Conservation (phyloP, 2,329 filamentous ascomycete species). For the Basipetospora sp. region DNA sequence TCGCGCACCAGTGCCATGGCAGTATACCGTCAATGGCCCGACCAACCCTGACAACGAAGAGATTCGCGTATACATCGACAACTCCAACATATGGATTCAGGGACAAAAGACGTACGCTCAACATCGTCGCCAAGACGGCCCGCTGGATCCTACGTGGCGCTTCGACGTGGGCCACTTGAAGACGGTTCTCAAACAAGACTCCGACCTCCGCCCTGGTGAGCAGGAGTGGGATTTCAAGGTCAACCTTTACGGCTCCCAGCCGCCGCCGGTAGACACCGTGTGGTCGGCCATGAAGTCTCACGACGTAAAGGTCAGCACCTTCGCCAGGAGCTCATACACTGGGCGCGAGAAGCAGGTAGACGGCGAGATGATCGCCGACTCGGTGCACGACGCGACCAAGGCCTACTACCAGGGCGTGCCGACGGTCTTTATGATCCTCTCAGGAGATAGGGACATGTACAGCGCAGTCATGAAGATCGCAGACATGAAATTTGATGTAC, state of each 20-base stretch:
- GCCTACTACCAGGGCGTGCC: neutral
- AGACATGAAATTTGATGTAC: neutral
- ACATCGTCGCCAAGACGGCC: neutral
- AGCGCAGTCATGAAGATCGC: neutral
- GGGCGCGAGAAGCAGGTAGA: constrained; percentile 1
- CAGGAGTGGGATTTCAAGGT: neutral
- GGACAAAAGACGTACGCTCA: constrained; percentile 1
- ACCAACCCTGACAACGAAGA: too few species aligned
- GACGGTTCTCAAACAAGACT: neutral
- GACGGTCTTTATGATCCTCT: constrained; percentile 1
- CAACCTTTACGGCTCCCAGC: neutral
- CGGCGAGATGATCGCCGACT: neutral
- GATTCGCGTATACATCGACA: constrained; percentile 1
- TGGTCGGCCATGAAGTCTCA: neutral
- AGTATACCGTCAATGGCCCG: too few species aligned
- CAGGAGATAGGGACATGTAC: neutral
- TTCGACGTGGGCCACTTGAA: neutral
- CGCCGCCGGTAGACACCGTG: constrained; percentile 1
- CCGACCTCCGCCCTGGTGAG: neutral
- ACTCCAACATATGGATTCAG: constrained; percentile 1
- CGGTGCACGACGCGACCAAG: neutral
- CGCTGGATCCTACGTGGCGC: neutral
- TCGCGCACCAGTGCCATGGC: too few species aligned
- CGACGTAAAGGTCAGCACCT: neutral
- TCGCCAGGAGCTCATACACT: neutral